Base-by-base conservation (phyloP, 495 filamentous ascomycete genomes). In the Neurospora sp. region DNA sequence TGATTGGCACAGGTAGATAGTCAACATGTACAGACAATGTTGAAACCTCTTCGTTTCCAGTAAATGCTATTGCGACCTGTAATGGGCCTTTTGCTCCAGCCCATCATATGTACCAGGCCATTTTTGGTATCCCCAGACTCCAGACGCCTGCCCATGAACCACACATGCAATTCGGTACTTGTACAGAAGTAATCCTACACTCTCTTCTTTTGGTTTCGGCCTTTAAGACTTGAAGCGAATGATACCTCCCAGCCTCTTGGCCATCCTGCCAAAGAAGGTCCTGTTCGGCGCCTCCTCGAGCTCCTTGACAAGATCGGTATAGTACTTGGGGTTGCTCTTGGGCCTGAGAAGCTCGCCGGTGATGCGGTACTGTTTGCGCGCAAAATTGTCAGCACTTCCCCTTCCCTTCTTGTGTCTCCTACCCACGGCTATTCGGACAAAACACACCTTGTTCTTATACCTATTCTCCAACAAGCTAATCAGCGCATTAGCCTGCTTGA, bases 321-420 rank as follows among this genome's bases (percentile, higher is more conserved):
- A 97, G 80, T 97, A 89, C 5, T 86, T 89, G 38, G 94, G 93
- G 74, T 93, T 91, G 78, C 89, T 93, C 41, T 87, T 87, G 2
- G 94, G 94, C 37, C 84, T 83, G 75, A 94, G 86, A 70, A 95
- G 78, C 20, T 83, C 83, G 20, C 85, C 84, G 0, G 87, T 83
- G 20, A 94, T 77, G 10, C 90, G 91, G 80, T 94, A 96, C 85
- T 91, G 76, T 70, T 39, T 39, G 38, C 38, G 38, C 38, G 8
- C 38, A 31, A 38, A 8, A 6, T 16, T 41, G 40, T 41, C 40
- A 41, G 40, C 40, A 11, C 40, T 46, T 46, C 42, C 7, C 18
- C 16, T 37, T 37, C 16, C 16, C 14, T 54, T 54, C 69, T 46
- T n/a, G 39, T 38, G 14, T 9, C 38, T 41, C 14, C 35, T 42